Base-by-base conservation (phyloP, 192 early-diverging fungal genomes). In the Mortierella hygrophila region DNA sequence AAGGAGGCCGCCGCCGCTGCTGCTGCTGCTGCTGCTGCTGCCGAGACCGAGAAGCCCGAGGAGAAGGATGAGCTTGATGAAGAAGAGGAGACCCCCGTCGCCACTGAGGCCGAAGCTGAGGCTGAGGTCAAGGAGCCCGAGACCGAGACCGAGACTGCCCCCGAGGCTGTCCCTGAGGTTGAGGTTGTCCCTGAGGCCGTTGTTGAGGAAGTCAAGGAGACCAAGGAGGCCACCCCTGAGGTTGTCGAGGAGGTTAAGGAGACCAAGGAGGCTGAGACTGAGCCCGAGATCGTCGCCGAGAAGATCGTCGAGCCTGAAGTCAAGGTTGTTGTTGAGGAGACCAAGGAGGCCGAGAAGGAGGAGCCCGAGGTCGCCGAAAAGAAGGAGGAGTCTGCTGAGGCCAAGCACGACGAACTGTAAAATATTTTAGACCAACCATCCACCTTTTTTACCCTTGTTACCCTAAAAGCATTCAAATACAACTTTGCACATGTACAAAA, bases 341-440 rank as follows among this genome's bases (percentile, higher is more conserved):
- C 11, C 41, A 74, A 71, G 68, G 23, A 72, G 52, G 70, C 65
- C 38, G 68, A 77, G 76, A 35, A 35, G 35, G 70, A 75, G 74
- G 38, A 54, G 35, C 54, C 77, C 52, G 44, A 79, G 70, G 70
- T 40, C 20, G 70, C 37, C 26, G 69, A 78, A 52, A 71, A n/a
- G 32, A 42, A 75, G 73, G 46, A 74, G 18, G n/a, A 15, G 44
- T 44, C 42, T 44, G 46, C 26, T 15, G 77, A 76, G 68, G 65
- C 54, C 70, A 49, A 85, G 78, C 83, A 85, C 83, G 83, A 85
- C 78, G 84, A 86, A 81, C 46, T 86, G 84, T 86, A 86, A 86
- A 86, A 68, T 81, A 86, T 38, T 18, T 44, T 47, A 49, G 37
- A 49, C 29, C 42, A 54, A 3, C 44, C 44, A 46, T 46, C 69